Conservation (phyloP, 352 stramenopile species). For the Phytophthora fragariaefolia region DNA sequence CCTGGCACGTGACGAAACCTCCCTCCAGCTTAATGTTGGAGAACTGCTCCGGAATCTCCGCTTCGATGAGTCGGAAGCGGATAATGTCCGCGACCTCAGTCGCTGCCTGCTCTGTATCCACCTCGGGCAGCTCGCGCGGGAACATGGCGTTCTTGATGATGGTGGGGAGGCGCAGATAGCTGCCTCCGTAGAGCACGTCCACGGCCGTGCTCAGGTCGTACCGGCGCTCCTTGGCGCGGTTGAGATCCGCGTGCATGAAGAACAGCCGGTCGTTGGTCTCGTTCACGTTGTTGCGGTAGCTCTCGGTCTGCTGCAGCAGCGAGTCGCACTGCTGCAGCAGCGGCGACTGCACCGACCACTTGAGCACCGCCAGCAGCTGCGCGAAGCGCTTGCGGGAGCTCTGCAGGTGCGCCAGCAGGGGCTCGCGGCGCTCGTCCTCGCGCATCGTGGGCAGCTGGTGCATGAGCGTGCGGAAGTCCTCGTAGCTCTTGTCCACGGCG, state of each 20-base stretch:
- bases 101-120: slow-evolving; percentile 63
- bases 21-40: slow-evolving; percentile 79
- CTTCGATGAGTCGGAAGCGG: slow-evolving; percentile 83
- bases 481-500: slow-evolving; percentile 85
- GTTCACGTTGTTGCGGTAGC: slow-evolving; percentile 78
- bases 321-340: slow-evolving; percentile 77
- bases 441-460: slow-evolving; percentile 71
- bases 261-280: slow-evolving; percentile 88
- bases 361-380: slow-evolving; percentile 79
- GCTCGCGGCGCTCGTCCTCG: slow-evolving; percentile 79
- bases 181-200: slow-evolving; percentile 81
- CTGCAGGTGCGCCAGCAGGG: slow-evolving; percentile 67
- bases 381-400: slow-evolving; percentile 74
- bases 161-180: slow-evolving; percentile 75
- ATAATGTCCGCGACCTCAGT: slow-evolving; percentile 81
- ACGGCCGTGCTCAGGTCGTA: slow-evolving; percentile 86
- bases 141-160: slow-evolving; percentile 81
- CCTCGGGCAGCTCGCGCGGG: slow-evolving; percentile 65
- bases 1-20: slow-evolving; percentile 80
- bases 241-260: slow-evolving; percentile 85
- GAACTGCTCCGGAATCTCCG: slow-evolving; percentile 80
- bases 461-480: slow-evolving; percentile 78
- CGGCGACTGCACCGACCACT: slow-evolving; percentile 88
- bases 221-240: slow-evolving; percentile 78
- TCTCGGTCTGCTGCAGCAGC: slow-evolving; percentile 62